phyloP scores from a whole-genome alignment of 1,139 yeast genomes.

The Debaryomyces udenii region DNA sequence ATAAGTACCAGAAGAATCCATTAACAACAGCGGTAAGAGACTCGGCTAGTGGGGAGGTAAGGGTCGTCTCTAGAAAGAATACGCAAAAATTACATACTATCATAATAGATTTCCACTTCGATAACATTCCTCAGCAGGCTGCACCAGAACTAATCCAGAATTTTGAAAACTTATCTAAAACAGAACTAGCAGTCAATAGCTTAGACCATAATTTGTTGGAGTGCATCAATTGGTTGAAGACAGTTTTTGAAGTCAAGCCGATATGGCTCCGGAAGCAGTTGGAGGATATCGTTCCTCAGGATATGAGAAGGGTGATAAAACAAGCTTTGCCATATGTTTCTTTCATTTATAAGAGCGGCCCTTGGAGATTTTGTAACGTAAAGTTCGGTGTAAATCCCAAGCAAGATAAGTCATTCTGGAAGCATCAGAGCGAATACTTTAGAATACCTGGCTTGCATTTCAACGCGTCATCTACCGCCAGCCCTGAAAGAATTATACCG shows the following conservation, averaged over 20 bases:
- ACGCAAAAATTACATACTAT: constrained; percentile 51
- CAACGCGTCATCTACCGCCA: constrained; percentile 13
- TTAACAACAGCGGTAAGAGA: constrained; percentile 61
- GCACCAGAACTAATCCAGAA: constrained; percentile 42
- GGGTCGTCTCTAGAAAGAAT: constrained; percentile 40
- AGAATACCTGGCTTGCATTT: constrained; percentile 49
- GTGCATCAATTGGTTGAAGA: constrained; percentile 56
- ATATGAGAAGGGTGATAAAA: constrained; percentile 56
- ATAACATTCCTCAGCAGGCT: constrained; percentile 35
- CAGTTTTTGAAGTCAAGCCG: constrained; percentile 70
- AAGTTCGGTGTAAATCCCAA: constrained; percentile 81
- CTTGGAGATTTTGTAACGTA: constrained; percentile 92
- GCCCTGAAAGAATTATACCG: constrained; percentile 20
- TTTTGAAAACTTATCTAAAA: constrained; percentile 27
- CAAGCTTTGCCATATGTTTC: constrained; percentile 84
- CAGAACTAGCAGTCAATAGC: constrained; percentile 26
- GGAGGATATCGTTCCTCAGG: constrained; percentile 57
- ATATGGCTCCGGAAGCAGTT: constrained; percentile 85
- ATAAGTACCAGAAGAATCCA: constrained; percentile 45
- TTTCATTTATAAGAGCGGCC: constrained; percentile 83
- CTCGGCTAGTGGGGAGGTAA: constrained; percentile 63
- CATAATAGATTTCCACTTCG: constrained; percentile 37
- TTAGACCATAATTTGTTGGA: constrained; percentile 37
- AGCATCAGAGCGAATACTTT: constrained; percentile 85
- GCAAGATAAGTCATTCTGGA: constrained; percentile 53